Evolutionary conservation across 2,329 filamentous ascomycete species (phyloP).

Genomic region (Paecilomyces niveus): DNA sequence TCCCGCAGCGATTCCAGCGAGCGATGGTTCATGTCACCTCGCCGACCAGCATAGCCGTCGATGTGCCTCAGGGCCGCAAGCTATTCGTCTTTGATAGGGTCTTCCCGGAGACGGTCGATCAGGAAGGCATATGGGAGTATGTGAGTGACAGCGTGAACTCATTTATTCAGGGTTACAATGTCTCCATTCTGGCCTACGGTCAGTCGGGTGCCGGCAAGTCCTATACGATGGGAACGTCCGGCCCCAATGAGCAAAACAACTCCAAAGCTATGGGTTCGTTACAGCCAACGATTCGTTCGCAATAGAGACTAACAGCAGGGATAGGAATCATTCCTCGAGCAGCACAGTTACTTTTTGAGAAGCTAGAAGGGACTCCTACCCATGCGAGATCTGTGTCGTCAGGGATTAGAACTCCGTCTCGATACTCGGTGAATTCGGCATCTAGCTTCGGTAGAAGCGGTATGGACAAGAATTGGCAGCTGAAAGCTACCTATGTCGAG

Average conservation of each 20-base stretch:
- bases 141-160: constrained; percentile 80
- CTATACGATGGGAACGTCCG: constrained; percentile 97
- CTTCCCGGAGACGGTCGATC: constrained; percentile 73
- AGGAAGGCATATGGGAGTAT: constrained; percentile 93
- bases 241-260: constrained; percentile 68
- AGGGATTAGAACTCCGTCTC: constrained; percentile 70
- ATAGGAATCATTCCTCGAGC: constrained; percentile 92
- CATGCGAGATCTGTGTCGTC: constrained; percentile 61
- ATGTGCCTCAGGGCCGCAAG: constrained; percentile 86
- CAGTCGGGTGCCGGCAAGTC: constrained; percentile 98
- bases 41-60: constrained; percentile 76
- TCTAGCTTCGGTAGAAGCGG: constrained; percentile 38
- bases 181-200: constrained; percentile 91
- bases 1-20: constrained; percentile 89
- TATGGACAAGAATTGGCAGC: constrained; percentile 72
- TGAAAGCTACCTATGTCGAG: constrained; percentile 87
- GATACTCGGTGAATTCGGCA: constrained; percentile 61
- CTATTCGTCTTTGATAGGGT: constrained; percentile 96
- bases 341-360: constrained; percentile 79
- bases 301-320: not conserved
- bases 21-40: constrained; percentile 87
- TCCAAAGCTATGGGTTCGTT: constrained; percentile 68
- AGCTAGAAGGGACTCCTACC: constrained; percentile 56
- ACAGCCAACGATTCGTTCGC: not conserved
- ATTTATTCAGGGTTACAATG: constrained; percentile 96